Conservation (phyloP, 192 early-diverging fungal species). For the Geranomyces michiganensis region DNA sequence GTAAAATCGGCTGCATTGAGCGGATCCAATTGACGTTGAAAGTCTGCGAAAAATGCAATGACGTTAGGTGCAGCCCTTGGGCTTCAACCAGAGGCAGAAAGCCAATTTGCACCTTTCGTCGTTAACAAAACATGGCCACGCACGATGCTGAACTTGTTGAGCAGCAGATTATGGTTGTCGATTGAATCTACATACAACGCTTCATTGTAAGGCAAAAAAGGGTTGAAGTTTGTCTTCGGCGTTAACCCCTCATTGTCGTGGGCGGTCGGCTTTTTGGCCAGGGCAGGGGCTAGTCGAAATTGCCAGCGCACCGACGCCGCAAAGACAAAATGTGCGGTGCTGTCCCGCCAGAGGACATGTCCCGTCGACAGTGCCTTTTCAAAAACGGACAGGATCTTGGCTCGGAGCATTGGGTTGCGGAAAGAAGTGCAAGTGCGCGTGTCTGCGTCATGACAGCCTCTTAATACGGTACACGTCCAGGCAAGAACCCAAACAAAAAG, state of each 20-base stretch:
- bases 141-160: slow-evolving; percentile 70
- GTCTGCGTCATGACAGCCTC: too few species aligned
- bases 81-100: not conserved
- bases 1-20: slow-evolving; percentile 34
- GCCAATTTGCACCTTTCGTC: slow-evolving; percentile 49
- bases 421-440: too few species aligned
- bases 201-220: slow-evolving; percentile 41
- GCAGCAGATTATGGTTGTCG: slow-evolving; percentile 51
- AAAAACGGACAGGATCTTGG: not conserved
- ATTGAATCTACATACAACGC: slow-evolving; percentile 14
- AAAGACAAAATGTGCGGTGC: not conserved
- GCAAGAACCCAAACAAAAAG: too few species aligned
- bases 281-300: slow-evolving; percentile 36
- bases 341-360: not conserved
- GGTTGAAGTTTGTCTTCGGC: slow-evolving; percentile 16
- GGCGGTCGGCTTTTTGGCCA: slow-evolving; percentile 35
- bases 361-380: slow-evolving; percentile 5
- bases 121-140: slow-evolving; percentile 61
- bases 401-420: not conserved
- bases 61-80: too few species aligned
- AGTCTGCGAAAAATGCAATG: slow-evolving; percentile 15
- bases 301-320: slow-evolving; percentile 26
- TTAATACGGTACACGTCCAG: too few species aligned
- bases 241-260: not conserved
- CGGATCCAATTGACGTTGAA: slow-evolving; percentile 33